Percentiles rank a stretch among this genome's conserved stretches.
Evolutionary conservation across 306 rosid genomes (phyloP).

Genomic region (Vicia faba): DNA sequence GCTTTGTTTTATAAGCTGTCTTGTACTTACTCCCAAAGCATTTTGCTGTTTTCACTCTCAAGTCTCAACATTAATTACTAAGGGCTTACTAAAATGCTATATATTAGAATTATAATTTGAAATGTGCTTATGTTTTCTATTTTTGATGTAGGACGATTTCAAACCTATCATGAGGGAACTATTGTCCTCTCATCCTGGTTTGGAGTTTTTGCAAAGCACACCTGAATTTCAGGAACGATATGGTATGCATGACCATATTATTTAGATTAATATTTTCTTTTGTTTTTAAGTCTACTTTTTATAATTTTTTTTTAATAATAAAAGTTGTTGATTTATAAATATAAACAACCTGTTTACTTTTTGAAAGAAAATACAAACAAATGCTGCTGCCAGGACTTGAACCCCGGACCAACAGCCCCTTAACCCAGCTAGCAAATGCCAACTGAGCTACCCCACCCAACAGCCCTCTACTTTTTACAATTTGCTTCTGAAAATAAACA

Average conservation of each 20-base stretch:
- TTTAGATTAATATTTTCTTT: slow-evolving; percentile 6
- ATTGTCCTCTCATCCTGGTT: slow-evolving; percentile 67
- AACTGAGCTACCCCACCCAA: too few species aligned
- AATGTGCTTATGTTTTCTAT: slow-evolving; percentile 3
- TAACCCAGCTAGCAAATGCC: too few species aligned
- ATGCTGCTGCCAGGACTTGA: too few species aligned
- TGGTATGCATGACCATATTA: slow-evolving; percentile 44
- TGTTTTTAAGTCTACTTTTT: not conserved
- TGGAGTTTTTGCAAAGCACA: slow-evolving; percentile 70
- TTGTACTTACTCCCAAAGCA: slow-evolving; percentile 8
- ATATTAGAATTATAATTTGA: slow-evolving; percentile 10
- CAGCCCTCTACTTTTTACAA: slow-evolving; percentile 2
- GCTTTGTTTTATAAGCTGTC: slow-evolving; percentile 37
- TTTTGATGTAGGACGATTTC: slow-evolving; percentile 65
- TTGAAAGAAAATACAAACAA: too few species aligned
- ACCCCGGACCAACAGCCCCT: too few species aligned
- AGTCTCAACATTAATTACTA: slow-evolving; percentile 24
- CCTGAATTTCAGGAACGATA: slow-evolving; percentile 87
- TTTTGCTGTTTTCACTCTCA: slow-evolving; percentile 32
- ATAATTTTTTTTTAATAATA: too few species aligned
- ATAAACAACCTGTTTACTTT: too few species aligned
- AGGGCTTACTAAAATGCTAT: slow-evolving; percentile 9
- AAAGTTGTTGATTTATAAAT: too few species aligned
- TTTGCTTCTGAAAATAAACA: not conserved
- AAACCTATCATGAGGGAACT: slow-evolving; percentile 69